phyloP scores from a whole-genome alignment of 148 eudicot species.

The Chenopodium suecicum region DNA sequence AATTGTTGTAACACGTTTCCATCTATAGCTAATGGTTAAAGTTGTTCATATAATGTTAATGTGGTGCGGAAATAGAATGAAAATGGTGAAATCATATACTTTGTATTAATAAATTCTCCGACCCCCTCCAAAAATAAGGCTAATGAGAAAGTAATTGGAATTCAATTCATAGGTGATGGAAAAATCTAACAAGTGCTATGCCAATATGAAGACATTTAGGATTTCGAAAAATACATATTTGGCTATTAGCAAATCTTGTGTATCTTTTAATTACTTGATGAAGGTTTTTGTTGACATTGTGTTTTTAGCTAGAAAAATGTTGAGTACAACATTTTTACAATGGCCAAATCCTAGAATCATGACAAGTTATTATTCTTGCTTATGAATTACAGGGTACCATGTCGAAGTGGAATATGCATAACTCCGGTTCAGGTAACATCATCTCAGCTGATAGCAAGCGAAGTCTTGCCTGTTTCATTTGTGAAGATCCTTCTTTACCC shows the following conservation, averaged over 20 bases:
- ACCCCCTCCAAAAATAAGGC: too few relatives aligned
- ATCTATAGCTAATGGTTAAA: too few relatives aligned
- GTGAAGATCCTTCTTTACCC: conserved; percentile 55
- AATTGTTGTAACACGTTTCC: too few relatives aligned
- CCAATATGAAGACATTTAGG: too few relatives aligned
- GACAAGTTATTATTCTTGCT: neutral
- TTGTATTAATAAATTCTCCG: too few relatives aligned
- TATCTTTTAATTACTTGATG: neutral
- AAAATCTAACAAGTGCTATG: too few relatives aligned
- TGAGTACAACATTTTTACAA: neutral
- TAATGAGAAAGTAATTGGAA: too few relatives aligned
- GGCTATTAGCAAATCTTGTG: neutral
- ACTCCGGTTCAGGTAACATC: conserved; percentile 52
- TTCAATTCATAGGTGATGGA: too few relatives aligned
- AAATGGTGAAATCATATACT: too few relatives aligned
- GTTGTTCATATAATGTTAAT: too few relatives aligned
- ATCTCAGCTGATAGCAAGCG: conserved; percentile 44
- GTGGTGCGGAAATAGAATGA: too few relatives aligned
- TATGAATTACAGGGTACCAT: conserved; percentile 44
- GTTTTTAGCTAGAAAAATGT: neutral
- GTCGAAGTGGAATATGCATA: conserved; percentile 55
- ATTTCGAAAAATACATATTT: too few relatives aligned
- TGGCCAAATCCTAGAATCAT: neutral
- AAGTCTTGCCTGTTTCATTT: conserved; percentile 41
- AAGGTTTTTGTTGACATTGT: neutral